Percentiles rank a stretch among this genome's conserved stretches.
Conservation (phyloP, 2,329 filamentous ascomycete species). For the Thielaviopsis musarum region DNA sequence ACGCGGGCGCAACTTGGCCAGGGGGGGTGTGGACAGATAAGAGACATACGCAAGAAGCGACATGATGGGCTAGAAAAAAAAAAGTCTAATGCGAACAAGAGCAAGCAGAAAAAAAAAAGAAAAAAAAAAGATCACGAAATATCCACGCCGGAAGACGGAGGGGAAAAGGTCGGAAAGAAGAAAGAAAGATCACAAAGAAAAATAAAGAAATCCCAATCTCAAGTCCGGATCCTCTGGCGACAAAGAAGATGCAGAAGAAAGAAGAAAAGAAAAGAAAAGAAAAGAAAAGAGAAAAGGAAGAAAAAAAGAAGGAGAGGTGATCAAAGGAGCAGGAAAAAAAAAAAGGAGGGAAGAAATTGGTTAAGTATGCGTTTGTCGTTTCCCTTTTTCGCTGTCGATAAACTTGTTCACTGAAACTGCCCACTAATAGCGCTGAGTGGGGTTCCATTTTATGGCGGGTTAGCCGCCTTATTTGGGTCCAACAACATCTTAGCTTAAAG, state of each 20-base stretch:
- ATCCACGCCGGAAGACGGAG: too few relatives aligned
- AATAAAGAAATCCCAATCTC: neutral
- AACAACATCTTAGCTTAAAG: too few relatives aligned
- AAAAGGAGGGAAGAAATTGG: slow-evolving; percentile 1
- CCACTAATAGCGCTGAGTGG: too few relatives aligned
- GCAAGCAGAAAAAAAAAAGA: neutral
- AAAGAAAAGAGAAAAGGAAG: neutral
- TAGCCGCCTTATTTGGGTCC: too few relatives aligned
- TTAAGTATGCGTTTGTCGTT: neutral
- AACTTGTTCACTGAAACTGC: too few relatives aligned
- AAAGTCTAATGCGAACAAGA: neutral
- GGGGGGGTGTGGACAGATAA: neutral
- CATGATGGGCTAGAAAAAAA: slow-evolving; percentile 1
- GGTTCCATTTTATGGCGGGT: too few relatives aligned
- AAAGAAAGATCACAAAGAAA: neutral
- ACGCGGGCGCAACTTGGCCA: too few relatives aligned
- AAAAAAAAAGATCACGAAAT: slow-evolving; percentile 1
- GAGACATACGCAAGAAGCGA: slow-evolving; percentile 11
- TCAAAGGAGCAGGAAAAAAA: neutral
- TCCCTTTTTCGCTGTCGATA: neutral
- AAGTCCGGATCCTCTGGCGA: neutral
- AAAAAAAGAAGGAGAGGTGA: neutral
- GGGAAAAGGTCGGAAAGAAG: neutral
- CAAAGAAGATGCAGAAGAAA: neutral
- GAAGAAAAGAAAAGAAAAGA: neutral